Conservation (phyloP, 148 eudicot species). For the Rhododendron williamsianum region DNA sequence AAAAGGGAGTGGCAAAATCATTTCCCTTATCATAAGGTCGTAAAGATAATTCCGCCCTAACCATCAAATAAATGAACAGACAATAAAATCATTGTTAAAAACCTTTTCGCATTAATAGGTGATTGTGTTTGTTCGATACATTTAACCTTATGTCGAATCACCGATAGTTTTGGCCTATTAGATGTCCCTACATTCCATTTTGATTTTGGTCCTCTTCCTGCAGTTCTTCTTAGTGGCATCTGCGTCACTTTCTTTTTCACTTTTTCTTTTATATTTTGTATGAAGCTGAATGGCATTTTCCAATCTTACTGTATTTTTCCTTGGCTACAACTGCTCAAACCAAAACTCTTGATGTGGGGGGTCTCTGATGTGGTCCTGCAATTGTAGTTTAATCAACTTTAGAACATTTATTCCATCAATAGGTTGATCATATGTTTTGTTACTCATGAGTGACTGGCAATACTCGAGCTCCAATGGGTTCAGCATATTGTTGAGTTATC, state of each 20-base stretch:
- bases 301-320: neutral
- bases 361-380: neutral
- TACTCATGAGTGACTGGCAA: no score
- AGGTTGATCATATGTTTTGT: neutral
- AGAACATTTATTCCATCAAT: neutral
- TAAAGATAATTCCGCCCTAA: neutral
- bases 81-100: neutral
- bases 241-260: neutral
- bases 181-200: neutral
- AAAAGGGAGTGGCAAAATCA: no score
- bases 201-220: neutral
- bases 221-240: neutral
- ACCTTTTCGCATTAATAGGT: neutral
- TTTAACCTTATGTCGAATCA: neutral
- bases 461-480: neutral
- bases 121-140: neutral
- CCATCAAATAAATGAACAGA: neutral
- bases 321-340: neutral
- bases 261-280: neutral
- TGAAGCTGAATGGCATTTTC: neutral
- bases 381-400: neutral
- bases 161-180: no score
- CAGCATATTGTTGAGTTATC: neutral
- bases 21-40: neutral
- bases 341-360: neutral